phyloP scores from a whole-genome alignment of 768 basidiomycete genomes.

The Tylopilus intermedius region DNA sequence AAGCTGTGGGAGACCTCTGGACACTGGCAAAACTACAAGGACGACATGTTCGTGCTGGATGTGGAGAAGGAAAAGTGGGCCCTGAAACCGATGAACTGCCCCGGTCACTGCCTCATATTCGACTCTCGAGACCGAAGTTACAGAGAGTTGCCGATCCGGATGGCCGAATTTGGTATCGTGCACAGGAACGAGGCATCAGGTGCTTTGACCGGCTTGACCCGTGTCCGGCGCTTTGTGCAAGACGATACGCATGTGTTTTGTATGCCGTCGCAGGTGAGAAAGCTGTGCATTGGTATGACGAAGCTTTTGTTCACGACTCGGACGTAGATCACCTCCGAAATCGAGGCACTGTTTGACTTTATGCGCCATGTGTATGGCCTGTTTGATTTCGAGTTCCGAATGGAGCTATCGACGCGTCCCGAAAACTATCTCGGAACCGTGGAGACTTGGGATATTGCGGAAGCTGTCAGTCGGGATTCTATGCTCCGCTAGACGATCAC shows the following conservation, averaged over 20 bases:
- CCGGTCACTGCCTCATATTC: slow-evolving; percentile 93
- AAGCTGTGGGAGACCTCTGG: slow-evolving; percentile 99
- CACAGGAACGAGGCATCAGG: slow-evolving; percentile 97
- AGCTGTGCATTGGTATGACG: background rate
- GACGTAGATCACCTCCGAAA: slow-evolving; percentile 77
- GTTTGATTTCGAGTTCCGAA: slow-evolving; percentile 91
- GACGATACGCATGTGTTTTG: slow-evolving; percentile 99
- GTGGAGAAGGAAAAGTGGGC: slow-evolving; percentile 96
- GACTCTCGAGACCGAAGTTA: slow-evolving; percentile 91
- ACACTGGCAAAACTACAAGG: slow-evolving; percentile 96
- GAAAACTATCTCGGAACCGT: slow-evolving; percentile 89
- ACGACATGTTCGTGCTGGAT: slow-evolving; percentile 94
- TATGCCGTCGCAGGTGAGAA: slow-evolving; percentile 76
- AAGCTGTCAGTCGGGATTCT: slow-evolving; percentile 49
- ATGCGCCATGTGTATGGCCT: slow-evolving; percentile 89
- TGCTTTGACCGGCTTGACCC: slow-evolving; percentile 85
- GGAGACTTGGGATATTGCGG: slow-evolving; percentile 87
- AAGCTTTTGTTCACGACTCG: background rate
- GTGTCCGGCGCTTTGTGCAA: slow-evolving; percentile 93
- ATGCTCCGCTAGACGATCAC: background rate
- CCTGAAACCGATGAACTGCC: slow-evolving; percentile 99
- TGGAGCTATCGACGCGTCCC: slow-evolving; percentile 93
- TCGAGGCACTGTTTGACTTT: slow-evolving; percentile 86
- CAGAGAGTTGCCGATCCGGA: slow-evolving; percentile 91
- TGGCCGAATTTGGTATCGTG: slow-evolving; percentile 98